Evolutionary conservation across 306 rosid genomes (phyloP), one percentile per base, ranked within the genome.

Genomic region (Quercus rubra): DNA sequence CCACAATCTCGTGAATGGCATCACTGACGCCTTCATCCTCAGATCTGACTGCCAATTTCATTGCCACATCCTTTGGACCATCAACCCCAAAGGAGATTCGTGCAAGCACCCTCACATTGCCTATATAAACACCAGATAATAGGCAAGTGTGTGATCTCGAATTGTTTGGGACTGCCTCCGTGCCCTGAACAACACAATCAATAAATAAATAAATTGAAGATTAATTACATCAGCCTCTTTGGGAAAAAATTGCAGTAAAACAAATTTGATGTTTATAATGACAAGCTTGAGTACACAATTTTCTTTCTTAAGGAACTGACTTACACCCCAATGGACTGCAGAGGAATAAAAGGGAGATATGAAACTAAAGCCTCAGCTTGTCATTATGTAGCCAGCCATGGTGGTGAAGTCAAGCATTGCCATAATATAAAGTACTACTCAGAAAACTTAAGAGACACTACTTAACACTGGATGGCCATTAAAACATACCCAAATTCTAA

Each of bases 1-100:
- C 97, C 80, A 95, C 97, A 72, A 95, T 90, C 84, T 90, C 99
- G 55, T 95, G 98, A 56, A 95, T 91, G 87, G 93, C 86, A 77
- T 89, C 92, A 5, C 99, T 91, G 74, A 93, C 94, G 3, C 78
- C 61, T 77, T 77, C 97, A 61, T 91, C 97, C 25, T 90, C 94
- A 0, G 99, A 93, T 87, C 98, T 88, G 31, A 90, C 99, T 0
- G 94, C 77, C 81, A 95, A 91, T 87, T 93, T 95, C 98, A 93
- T 93, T 0, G 99, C 97, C 67, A 95, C 99, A 75, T 95, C 97
- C 87, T 87, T 93, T 20, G 97, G 85, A 76, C 94, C 92, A 78
- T 95, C 98, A 20, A 93, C 88, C 41, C 99, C 98, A 38, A 95
- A 89, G 5, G 98, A 91, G 84, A 95, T 81, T 66, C 97, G 85